These are phyloP conservation scores for Hibiscus trionum DNA, from an alignment of 345 rosid species.

Conservation along the genomic window DNA sequence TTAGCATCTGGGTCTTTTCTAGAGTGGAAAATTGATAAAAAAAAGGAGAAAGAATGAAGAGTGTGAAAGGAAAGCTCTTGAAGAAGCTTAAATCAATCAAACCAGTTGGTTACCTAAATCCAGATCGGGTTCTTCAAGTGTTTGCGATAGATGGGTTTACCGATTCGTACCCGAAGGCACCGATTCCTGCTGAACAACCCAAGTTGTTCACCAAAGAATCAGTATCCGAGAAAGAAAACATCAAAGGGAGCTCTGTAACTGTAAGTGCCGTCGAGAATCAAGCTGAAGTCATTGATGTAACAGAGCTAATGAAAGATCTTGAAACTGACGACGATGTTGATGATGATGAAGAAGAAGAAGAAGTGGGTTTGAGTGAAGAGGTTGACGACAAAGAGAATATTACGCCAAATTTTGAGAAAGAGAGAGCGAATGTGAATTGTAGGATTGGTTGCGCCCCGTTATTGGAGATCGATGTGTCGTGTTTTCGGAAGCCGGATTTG, in stretches of 20 bases:
- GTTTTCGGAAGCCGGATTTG: constrained; percentile 66
- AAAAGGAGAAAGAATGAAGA: constrained; percentile 39
- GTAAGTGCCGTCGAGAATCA: constrained; percentile 13
- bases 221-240: constrained; percentile 13
- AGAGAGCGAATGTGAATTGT: constrained; percentile 9
- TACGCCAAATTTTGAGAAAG: constrained; percentile 22
- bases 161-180: constrained; percentile 27
- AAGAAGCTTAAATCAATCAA: constrained; percentile 57
- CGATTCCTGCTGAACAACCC: constrained; percentile 18
- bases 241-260: not conserved
- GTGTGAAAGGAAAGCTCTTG: constrained; percentile 59
- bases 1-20: not conserved
- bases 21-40: not conserved
- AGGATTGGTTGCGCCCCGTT: constrained; percentile 21
- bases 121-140: constrained; percentile 52
- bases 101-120: constrained; percentile 58
- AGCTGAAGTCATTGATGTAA: constrained; percentile 33
- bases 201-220: constrained; percentile 19
- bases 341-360: constrained; percentile 16
- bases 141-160: constrained; percentile 52
- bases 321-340: constrained; percentile 22
- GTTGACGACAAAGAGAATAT: constrained; percentile 49
- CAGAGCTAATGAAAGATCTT: constrained; percentile 42
- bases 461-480: constrained; percentile 41
- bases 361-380: constrained; percentile 20